Conservation (phyloP, 345 rosid species). For the Noccaea caerulescens region DNA sequence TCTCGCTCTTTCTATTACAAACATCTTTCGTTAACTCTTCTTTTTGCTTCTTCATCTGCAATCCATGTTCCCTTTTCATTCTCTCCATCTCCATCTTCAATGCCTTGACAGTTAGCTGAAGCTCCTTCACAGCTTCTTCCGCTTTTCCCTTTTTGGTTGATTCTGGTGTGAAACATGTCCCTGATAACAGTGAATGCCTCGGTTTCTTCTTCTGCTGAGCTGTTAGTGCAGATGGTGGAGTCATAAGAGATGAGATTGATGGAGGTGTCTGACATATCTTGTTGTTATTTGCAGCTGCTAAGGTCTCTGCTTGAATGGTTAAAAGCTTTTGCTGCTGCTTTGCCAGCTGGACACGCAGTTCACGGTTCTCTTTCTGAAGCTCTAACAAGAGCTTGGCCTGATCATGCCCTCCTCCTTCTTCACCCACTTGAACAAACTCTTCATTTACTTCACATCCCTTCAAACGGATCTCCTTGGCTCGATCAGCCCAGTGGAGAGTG, state of each 20-base stretch:
- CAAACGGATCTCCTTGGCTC: slow-evolving; percentile 85
- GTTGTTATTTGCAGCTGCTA: slow-evolving; percentile 57
- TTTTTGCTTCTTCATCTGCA: slow-evolving; percentile 79
- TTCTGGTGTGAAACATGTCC: slow-evolving; percentile 83
- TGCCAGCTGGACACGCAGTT: slow-evolving; percentile 72
- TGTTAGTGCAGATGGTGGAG: slow-evolving; percentile 66
- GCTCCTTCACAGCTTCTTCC: slow-evolving; percentile 63
- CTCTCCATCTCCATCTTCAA: slow-evolving; percentile 74
- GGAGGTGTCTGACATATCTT: slow-evolving; percentile 72
- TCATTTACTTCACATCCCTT: slow-evolving; percentile 64
- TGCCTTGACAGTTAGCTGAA: slow-evolving; percentile 62
- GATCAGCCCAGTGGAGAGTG: slow-evolving; percentile 96
- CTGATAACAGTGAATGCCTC: slow-evolving; percentile 68
- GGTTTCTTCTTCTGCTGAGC: slow-evolving; percentile 62
- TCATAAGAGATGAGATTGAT: slow-evolving; percentile 67
- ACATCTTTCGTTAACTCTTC: slow-evolving; percentile 65
- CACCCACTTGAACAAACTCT: slow-evolving; percentile 56
- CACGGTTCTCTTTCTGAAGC: slow-evolving; percentile 86
- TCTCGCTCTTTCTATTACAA: slow-evolving; percentile 53
- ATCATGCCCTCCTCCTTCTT: slow-evolving; percentile 55
- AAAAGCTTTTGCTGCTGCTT: slow-evolving; percentile 76
- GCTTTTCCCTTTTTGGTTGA: slow-evolving; percentile 55
- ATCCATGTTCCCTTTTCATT: slow-evolving; percentile 75
- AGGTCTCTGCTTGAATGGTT: slow-evolving; percentile 66
- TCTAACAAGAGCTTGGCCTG: slow-evolving; percentile 77